Evolutionary conservation across 2,329 filamentous ascomycete species (phyloP), one percentile per base, ranked within the genome.

Genomic region (Neophaeococcomyces aloes): DNA sequence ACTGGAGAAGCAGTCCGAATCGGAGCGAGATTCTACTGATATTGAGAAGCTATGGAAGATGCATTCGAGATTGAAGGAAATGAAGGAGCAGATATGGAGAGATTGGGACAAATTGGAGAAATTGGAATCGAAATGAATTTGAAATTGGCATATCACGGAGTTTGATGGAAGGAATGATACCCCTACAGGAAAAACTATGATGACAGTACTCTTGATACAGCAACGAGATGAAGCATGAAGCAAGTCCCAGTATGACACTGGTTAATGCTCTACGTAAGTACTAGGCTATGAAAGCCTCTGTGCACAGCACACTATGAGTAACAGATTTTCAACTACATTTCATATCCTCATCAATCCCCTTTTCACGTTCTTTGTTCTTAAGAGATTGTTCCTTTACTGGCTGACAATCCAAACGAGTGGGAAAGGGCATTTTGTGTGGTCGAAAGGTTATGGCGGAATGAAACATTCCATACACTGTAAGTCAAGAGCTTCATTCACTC

Each of bases 21-120:
- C 70, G 3, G 66, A 71, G 7, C 65, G 63, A 38, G 61, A 66
- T 17, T 72, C 50, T 18, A 49, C 79, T 53, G 60, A 56, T 29
- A 51, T 75, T 47, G 67, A 71, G 33, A 65, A 68, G 46, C 55
- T 80, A 42, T 67, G 70, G 55, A 66, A 62, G 34, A 56, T 56
- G 54, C 54, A 56, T 41, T 48, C 44, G 38, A 44, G 54, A 15
- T 37, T 56, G 21, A 48, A 48, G 41, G 54, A 56, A 39, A 53
- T 56, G 52, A 56, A 56, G 46, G 42, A 50, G 3, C 51, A 55
- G 7, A 55, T 56, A 29, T 56, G 54, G 54, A 44, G 48, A 14
- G 51, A 51, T 27, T 56, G 53, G 54, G 52, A 42, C 19, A 51
- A 45, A 32, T 10, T 42, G 18, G 39, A 42, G 31, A 42, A 33